Conservation (phyloP, 106 monocot species). For the Dioscorea dumetorum region DNA sequence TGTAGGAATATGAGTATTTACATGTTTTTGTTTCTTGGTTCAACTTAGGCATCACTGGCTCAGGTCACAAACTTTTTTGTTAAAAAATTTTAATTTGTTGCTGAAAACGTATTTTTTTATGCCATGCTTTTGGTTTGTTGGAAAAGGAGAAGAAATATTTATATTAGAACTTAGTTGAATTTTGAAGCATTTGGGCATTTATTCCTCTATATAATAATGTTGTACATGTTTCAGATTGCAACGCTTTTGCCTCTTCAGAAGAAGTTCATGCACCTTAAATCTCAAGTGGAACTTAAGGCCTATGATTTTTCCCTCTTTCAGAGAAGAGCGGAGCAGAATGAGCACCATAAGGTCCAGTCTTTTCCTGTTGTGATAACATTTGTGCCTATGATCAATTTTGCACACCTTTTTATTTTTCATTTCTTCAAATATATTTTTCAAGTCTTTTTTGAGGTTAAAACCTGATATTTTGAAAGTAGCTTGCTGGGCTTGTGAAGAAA, state of each 20-base stretch:
- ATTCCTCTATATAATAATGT: too few species aligned
- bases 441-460: neutral
- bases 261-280: constrained; percentile 63
- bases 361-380: constrained; percentile 1
- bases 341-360: constrained; percentile 86
- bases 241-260: constrained; percentile 63
- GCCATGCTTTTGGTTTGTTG: too few species aligned
- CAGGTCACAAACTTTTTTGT: too few species aligned
- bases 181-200: too few species aligned
- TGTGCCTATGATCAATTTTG: neutral
- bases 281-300: constrained; percentile 85
- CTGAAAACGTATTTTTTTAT: too few species aligned
- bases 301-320: constrained; percentile 90
- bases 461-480: constrained; percentile 26
- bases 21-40: too few species aligned
- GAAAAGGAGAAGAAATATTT: too few species aligned
- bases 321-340: constrained; percentile 87
- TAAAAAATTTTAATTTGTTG: too few species aligned
- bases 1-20: too few species aligned
- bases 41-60: too few species aligned
- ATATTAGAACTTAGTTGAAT: too few species aligned
- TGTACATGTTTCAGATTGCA: constrained; percentile 47
- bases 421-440: neutral
- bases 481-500: constrained; percentile 70
- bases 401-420: neutral